These are phyloP conservation scores for Sugiyamaella mastotermitis DNA, from an alignment of 805 yeast genomes.

Conservation along the genomic window DNA sequence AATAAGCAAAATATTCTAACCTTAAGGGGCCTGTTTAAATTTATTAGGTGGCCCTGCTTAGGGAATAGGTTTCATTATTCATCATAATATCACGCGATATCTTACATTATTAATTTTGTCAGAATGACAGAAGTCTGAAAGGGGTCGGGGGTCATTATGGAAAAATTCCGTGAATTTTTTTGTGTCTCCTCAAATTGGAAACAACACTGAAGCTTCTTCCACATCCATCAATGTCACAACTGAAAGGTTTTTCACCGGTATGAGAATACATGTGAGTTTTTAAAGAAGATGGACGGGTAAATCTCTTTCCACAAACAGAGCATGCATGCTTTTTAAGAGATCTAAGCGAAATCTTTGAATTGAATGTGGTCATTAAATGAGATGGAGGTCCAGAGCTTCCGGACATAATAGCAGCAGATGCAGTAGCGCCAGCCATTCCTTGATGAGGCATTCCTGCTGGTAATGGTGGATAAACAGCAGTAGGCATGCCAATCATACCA, in stretches of 20 bases:
- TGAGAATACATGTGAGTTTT: conserved; percentile 80
- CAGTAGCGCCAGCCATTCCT: not conserved
- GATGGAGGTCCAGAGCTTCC: conserved; percentile 18
- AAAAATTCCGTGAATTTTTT: conserved; percentile 48
- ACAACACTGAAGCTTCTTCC: conserved; percentile 69
- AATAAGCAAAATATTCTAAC: no score
- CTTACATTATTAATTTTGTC: no score
- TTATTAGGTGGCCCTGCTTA: no score
- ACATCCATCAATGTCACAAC: conserved; percentile 62
- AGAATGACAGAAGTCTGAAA: no score
- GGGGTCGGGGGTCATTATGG: no score
- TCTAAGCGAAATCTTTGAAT: conserved; percentile 18
- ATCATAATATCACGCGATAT: no score
- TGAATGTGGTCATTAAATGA: conserved; percentile 22
- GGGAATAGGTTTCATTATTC: no score
- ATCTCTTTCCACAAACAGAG: conserved; percentile 62
- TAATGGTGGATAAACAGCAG: not conserved
- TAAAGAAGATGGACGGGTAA: conserved; percentile 78
- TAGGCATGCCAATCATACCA: not conserved
- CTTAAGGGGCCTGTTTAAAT: no score
- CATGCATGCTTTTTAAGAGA: conserved; percentile 30
- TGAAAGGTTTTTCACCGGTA: conserved; percentile 71
- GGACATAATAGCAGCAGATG: conserved; percentile 4
- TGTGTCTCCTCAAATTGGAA: conserved; percentile 80
- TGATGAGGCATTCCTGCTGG: not conserved